phyloP scores from a whole-genome alignment of 1,284 basidiomycete genomes.

The Heterobasidion irregulare region DNA sequence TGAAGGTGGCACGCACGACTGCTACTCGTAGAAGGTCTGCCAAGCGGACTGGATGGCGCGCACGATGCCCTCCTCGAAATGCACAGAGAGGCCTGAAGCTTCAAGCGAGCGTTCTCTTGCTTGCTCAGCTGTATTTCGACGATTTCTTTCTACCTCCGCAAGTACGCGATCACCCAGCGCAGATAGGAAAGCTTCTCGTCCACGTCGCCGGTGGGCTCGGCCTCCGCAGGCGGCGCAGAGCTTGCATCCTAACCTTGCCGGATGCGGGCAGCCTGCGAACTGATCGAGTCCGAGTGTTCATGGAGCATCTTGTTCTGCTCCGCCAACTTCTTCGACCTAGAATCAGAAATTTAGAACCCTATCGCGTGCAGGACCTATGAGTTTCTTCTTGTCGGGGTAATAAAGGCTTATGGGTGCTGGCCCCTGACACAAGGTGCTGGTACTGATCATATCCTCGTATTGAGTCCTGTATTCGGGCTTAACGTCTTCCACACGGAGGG shows the following conservation, averaged over 20 bases:
- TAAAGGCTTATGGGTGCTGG: too few species aligned
- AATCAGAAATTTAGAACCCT: background rate
- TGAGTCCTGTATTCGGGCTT: too few species aligned
- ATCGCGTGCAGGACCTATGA: too few species aligned
- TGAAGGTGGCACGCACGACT: slow-evolving; percentile 74
- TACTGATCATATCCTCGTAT: too few species aligned
- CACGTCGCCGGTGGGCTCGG: slow-evolving; percentile 36
- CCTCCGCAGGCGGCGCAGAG: slow-evolving; percentile 29
- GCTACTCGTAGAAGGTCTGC: slow-evolving; percentile 98
- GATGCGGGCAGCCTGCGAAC: slow-evolving; percentile 72
- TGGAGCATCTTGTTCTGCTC: slow-evolving; percentile 78
- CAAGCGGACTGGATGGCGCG: slow-evolving; percentile 94
- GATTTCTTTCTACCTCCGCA: slow-evolving; percentile 87
- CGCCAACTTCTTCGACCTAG: slow-evolving; percentile 63
- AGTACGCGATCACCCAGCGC: slow-evolving; percentile 73
- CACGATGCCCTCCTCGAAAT: slow-evolving; percentile 97
- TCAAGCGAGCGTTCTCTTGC: slow-evolving; percentile 75
- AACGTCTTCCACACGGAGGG: too few species aligned
- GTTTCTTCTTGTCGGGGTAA: too few species aligned
- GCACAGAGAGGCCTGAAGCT: slow-evolving; percentile 79
- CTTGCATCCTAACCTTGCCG: slow-evolving; percentile 56
- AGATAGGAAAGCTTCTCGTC: slow-evolving; percentile 65
- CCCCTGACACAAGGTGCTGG: too few species aligned
- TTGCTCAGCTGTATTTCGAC: slow-evolving; percentile 82
- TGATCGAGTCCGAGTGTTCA: slow-evolving; percentile 82